Conservation (phyloP, 1,139 yeast genomes). For the Nakaseomyces sp. region DNA sequence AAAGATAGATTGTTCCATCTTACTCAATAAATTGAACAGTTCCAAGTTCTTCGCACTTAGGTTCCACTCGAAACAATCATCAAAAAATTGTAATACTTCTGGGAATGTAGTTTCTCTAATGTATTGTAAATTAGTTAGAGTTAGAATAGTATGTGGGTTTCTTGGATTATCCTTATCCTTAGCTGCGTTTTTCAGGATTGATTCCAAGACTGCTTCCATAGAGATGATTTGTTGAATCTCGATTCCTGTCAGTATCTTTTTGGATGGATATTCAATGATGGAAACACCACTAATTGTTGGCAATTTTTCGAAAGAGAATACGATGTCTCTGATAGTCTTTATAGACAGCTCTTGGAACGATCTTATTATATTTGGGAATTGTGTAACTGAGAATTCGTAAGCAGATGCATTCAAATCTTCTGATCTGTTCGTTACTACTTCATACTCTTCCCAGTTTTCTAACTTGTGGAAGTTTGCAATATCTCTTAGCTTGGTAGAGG, state of each 20-base stretch:
- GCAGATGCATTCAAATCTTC: slow-evolving; percentile 13
- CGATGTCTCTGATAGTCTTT: slow-evolving; percentile 31
- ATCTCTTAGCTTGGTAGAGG: slow-evolving; percentile 45
- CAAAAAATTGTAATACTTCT: slow-evolving; percentile 39
- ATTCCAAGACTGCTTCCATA: slow-evolving; percentile 42
- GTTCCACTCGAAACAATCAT: slow-evolving; percentile 39
- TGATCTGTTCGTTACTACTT: slow-evolving; percentile 13
- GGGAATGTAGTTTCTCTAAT: slow-evolving; percentile 42
- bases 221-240: slow-evolving; percentile 45
- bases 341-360: slow-evolving; percentile 37
- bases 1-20: slow-evolving; percentile 45
- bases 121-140: slow-evolving; percentile 46
- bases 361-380: slow-evolving; percentile 38
- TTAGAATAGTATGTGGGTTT: slow-evolving; percentile 35
- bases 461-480: slow-evolving; percentile 36
- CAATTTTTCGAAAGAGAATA: slow-evolving; percentile 30
- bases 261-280: slow-evolving; percentile 37
- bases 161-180: slow-evolving; percentile 33
- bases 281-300: slow-evolving; percentile 35
- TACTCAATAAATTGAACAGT: slow-evolving; percentile 38
- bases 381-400: slow-evolving; percentile 38
- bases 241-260: slow-evolving; percentile 37
- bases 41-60: slow-evolving; percentile 36
- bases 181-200: slow-evolving; percentile 40
- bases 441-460: slow-evolving; percentile 37